Conservation (phyloP, 768 basidiomycete species). For the Lentinus brumalis region DNA sequence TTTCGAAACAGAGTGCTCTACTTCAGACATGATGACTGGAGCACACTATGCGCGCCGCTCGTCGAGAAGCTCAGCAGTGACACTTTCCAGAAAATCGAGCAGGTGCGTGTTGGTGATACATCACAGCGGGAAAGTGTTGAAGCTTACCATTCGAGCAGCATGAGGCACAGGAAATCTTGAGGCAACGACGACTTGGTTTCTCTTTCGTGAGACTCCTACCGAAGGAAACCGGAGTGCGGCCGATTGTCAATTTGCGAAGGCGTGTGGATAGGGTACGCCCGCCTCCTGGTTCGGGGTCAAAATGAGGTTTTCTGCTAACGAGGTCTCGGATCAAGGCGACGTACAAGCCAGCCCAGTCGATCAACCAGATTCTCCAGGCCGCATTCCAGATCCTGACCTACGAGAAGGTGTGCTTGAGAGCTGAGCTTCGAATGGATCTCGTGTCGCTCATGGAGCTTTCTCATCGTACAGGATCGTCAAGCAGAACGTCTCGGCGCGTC, state of each 20-base stretch:
- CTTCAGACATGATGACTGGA: constrained; percentile 95
- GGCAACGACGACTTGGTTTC: constrained; percentile 76
- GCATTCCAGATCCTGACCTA: constrained; percentile 87
- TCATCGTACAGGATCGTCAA: constrained; percentile 53
- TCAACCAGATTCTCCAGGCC: constrained; percentile 84
- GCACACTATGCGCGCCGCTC: constrained; percentile 77
- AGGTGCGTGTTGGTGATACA: constrained; percentile 46
- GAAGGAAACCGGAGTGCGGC: constrained; percentile 93
- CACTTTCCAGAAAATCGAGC: constrained; percentile 71
- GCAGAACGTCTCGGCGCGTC: constrained; percentile 75
- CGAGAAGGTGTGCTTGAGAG: constrained; percentile 62
- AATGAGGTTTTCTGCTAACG: background rate
- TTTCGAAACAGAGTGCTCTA: constrained; percentile 84
- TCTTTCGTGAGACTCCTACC: constrained; percentile 89
- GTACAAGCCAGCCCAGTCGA: constrained; percentile 51
- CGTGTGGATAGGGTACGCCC: constrained; percentile 39
- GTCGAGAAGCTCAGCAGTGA: constrained; percentile 68
- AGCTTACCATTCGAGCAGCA: constrained; percentile 38
- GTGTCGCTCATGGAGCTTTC: background rate
- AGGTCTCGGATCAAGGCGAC: constrained; percentile 28
- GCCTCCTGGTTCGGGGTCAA: background rate
- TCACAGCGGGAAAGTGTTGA: background rate
- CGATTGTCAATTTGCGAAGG: constrained; percentile 86
- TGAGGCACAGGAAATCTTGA: constrained; percentile 65
- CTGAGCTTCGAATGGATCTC: background rate